Base-by-base conservation (phyloP, 176 grass and related monocot genomes). In the Canna indica region DNA sequence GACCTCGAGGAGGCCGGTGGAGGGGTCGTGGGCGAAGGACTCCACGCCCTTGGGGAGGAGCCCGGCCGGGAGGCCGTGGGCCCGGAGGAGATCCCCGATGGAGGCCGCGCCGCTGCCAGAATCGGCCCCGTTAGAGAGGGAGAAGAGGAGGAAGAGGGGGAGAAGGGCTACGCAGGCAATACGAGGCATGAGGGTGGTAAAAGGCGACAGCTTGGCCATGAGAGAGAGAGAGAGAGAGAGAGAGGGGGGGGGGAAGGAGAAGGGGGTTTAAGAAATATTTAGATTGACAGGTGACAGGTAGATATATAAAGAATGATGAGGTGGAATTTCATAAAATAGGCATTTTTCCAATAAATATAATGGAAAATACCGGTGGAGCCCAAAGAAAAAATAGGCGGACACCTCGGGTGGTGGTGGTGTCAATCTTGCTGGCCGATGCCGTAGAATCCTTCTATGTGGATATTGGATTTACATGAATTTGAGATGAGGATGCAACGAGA, bases 51-150 rank as follows among this genome's bases (percentile, higher is more conserved):
- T 73, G 25, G 92, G 92, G 24, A 96, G 80, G 17, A 96, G 81
- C 0, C 92, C 92, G 1, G 83, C 92, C 2, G 92, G 92, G 1
- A 96, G 80, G 0, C 88, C 88, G 62, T 96, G 79, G 27, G 54
- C 68, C 14, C 78, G 79, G 12, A 96, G 88, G 7, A 96, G 83
- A 9, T 89, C 75, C 61, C 91, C 84, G 83, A 96, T 85, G 30
- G 87, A 67, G 57, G 62, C 75, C 24, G 38, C 71, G 42, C 64
- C 30, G 14, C n/a, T n/a, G n/a, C n/a, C n/a, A n/a, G n/a, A n/a
- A n/a, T n/a, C n/a, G n/a, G n/a, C n/a, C n/a, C n/a, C n/a, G n/a
- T 28, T 83, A 10, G 13, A 86, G 67, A 13, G n/a, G 28, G 16
- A 34, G 6, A 32, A 54, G 50, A 46, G 30, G 30, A 64, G 9